Percentiles rank a stretch among this genome's conserved stretches.
phyloP scores from a whole-genome alignment of 2,329 filamentous ascomycete species.

The Diaporthe citriasiana region DNA sequence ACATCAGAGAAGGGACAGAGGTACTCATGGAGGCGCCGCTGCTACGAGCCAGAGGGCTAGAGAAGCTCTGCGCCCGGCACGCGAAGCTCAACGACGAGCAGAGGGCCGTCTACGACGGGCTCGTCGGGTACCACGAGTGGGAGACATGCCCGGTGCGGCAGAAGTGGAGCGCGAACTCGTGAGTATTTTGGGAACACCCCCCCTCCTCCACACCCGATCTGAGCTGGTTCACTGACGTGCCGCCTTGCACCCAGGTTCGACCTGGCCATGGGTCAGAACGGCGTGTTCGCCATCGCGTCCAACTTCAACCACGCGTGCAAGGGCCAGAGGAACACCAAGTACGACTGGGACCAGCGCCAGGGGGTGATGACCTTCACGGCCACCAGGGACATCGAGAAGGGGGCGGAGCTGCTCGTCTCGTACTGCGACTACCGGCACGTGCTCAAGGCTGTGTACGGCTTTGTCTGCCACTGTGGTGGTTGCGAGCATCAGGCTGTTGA shows the following conservation, averaged over 20 bases:
- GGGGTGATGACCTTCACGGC: conserved; percentile 59
- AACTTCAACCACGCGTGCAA: conserved; percentile 72
- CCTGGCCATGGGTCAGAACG: conserved; percentile 45
- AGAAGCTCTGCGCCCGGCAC: conserved; percentile 54
- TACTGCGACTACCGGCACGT: conserved; percentile 58
- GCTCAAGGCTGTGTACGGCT: conserved; percentile 64
- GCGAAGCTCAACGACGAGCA: conserved; percentile 50
- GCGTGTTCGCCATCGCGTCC: conserved; percentile 65
- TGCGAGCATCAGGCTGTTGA: conserved; percentile 51
- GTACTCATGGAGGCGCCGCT: conserved; percentile 63
- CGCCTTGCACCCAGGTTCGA: conserved; percentile 47
- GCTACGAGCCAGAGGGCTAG: conserved; percentile 49
- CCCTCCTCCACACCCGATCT: not conserved
- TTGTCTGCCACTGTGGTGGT: conserved; percentile 64
- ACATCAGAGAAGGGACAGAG: conserved; percentile 55
- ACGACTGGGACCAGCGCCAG: conserved; percentile 54
- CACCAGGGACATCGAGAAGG: conserved; percentile 53
- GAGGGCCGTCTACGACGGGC: conserved; percentile 53
- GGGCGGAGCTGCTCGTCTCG: conserved; percentile 66
- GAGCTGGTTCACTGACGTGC: not conserved
- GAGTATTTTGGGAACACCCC: conserved; percentile 42
- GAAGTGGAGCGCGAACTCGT: conserved; percentile 64
- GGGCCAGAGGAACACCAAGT: conserved; percentile 59
- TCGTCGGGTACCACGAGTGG: conserved; percentile 53
- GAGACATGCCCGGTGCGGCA: conserved; percentile 52